phyloP scores from a whole-genome alignment of 306 rosid genomes.

The Citrullus colocynthis region DNA sequence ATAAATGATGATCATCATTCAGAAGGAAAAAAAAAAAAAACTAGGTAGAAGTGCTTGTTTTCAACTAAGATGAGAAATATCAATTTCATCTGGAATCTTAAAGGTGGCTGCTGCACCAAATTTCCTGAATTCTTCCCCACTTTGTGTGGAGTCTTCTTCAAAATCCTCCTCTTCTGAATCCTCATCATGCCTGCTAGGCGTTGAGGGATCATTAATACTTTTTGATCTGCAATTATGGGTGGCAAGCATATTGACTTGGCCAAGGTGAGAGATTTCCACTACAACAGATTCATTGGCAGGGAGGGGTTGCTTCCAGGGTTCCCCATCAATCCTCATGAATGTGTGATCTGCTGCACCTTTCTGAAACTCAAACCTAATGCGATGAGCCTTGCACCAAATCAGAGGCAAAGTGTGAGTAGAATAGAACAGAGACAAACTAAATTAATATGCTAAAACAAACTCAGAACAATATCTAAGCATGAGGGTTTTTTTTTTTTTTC shows the following conservation, averaged over 20 bases:
- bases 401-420: neutral
- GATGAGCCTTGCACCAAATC: conserved; percentile 38
- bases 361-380: conserved; percentile 67
- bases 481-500: too few species aligned
- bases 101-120: conserved; percentile 91
- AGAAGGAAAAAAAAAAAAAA: neutral
- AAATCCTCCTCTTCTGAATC: conserved; percentile 42
- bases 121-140: conserved; percentile 62
- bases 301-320: conserved; percentile 97
- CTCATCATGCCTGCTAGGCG: conserved; percentile 15
- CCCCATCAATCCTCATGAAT: conserved; percentile 90
- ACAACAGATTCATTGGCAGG: conserved; percentile 68
- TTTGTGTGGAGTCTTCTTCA: conserved; percentile 27
- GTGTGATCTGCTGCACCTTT: conserved; percentile 66
- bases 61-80: conserved; percentile 62
- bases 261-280: conserved; percentile 79
- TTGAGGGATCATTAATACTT: conserved; percentile 35
- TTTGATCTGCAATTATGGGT: conserved; percentile 35
- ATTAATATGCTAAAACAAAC: neutral
- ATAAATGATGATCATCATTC: neutral
- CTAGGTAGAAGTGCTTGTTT: neutral
- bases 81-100: conserved; percentile 58
- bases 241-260: conserved; percentile 94
- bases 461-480: neutral
- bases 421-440: neutral